Conservation (phyloP, 2,329 filamentous ascomycete genomes). For the Sclerotinia sclerotiorum region DNA sequence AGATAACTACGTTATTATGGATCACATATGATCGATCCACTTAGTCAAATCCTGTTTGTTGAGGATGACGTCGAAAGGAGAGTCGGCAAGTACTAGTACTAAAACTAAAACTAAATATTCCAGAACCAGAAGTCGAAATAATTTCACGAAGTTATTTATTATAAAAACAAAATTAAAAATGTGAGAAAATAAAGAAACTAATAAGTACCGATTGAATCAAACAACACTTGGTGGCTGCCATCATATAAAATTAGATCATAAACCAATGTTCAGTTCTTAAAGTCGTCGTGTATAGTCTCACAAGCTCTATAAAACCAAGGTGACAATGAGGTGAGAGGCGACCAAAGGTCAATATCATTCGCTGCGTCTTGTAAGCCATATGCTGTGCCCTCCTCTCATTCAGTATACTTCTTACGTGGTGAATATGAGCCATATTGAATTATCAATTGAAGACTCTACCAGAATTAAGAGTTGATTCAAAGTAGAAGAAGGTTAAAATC, state of each 20-base stretch:
- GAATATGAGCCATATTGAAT: neutral
- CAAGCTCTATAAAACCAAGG: neutral
- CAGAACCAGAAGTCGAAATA: neutral
- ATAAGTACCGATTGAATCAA: neutral
- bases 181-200: neutral
- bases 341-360: neutral
- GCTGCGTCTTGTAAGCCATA: neutral
- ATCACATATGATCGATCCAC: neutral
- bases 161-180: neutral
- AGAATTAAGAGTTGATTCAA: neutral
- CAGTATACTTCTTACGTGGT: neutral
- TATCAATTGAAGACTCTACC: neutral
- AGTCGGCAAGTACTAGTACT: neutral
- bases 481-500: neutral
- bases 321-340: neutral
- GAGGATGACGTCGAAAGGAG: neutral
- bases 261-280: neutral
- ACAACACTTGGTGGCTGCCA: neutral
- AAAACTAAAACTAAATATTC: too few relatives aligned
- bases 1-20: neutral
- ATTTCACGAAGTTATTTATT: neutral
- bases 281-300: neutral
- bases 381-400: neutral
- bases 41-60: neutral
- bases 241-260: neutral